Percentiles rank a stretch among this genome's conserved stretches.
Conservation (phyloP, 352 stramenopile genomes). For the Globisporangium heterothallicum region DNA sequence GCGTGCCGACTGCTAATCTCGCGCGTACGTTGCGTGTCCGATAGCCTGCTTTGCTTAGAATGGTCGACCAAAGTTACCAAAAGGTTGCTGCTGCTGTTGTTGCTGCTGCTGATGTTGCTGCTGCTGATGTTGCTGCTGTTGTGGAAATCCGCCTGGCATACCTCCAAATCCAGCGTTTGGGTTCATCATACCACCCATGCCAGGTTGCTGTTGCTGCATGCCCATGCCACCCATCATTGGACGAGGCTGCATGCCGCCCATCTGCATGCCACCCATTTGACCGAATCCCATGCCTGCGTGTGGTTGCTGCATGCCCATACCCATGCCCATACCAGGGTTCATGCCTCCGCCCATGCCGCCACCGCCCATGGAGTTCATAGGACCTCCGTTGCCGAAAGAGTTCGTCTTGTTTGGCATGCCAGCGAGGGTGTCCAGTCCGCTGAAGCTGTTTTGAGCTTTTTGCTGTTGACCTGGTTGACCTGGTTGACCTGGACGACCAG, state of each 20-base stretch:
- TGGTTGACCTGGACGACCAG: constrained; percentile 18
- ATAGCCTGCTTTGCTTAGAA: constrained; percentile 21
- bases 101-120: constrained; percentile 47
- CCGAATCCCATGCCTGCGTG: constrained; percentile 26
- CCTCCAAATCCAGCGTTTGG: constrained; percentile 33
- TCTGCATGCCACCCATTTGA: constrained; percentile 27
- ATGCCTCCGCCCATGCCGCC: constrained; percentile 39
- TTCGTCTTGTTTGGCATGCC: constrained; percentile 65
- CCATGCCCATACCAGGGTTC: constrained; percentile 30
- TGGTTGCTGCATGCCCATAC: constrained; percentile 15
- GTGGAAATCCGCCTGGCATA: constrained; percentile 36
- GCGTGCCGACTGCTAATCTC: too few relatives aligned
- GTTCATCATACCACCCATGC: constrained; percentile 64
- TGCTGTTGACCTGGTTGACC: constrained; percentile 25
- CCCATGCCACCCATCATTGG: constrained; percentile 34
- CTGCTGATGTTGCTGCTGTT: constrained; percentile 42
- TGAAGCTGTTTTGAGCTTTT: constrained; percentile 77
- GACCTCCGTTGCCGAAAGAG: constrained; percentile 33
- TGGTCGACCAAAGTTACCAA: constrained; percentile 44
- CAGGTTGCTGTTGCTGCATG: constrained; percentile 34
- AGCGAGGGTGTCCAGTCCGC: constrained; percentile 71
- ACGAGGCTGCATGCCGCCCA: constrained; percentile 22
- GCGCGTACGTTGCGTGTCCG: too few relatives aligned
- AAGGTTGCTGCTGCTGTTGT: constrained; percentile 62
- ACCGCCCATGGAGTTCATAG: constrained; percentile 52